Evolutionary conservation across 148 eudicot genomes (phyloP).

Genomic region (Hydrangea macrophylla): DNA sequence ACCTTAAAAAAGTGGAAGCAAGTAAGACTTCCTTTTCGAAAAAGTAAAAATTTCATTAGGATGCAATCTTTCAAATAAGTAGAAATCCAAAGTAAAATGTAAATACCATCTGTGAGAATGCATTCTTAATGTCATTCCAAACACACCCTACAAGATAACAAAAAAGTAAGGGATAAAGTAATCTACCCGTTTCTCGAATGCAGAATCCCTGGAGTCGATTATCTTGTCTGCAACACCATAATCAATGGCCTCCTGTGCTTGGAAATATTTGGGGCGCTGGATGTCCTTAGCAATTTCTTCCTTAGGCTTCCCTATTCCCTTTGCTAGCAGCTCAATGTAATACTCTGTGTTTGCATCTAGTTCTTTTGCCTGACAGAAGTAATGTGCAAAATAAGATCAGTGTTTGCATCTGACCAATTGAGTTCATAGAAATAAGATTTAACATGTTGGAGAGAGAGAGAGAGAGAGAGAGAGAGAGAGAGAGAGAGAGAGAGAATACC

Average conservation of each 20-base stretch:
- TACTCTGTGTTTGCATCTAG: slow-evolving; percentile 62
- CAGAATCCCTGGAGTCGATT: slow-evolving; percentile 45
- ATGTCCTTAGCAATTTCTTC: slow-evolving; percentile 73
- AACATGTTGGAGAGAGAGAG: slow-evolving; percentile 15
- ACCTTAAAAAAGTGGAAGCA: too few relatives aligned
- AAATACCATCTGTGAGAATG: too few relatives aligned
- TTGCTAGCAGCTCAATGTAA: slow-evolving; percentile 69
- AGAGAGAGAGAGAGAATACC: slow-evolving; percentile 37
- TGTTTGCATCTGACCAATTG: too few relatives aligned
- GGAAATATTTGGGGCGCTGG: slow-evolving; percentile 54
- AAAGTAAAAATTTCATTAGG: too few relatives aligned
- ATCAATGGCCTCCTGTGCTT: slow-evolving; percentile 72
- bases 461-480: slow-evolving; percentile 12
- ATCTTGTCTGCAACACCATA: slow-evolving; percentile 89
- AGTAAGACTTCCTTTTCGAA: too few relatives aligned
- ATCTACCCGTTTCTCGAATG: slow-evolving; percentile 61
- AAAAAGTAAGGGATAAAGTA: too few relatives aligned
- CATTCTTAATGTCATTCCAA: too few relatives aligned
- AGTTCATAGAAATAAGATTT: too few relatives aligned
- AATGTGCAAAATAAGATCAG: background rate
- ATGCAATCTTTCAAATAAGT: too few relatives aligned
- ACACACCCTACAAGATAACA: too few relatives aligned
- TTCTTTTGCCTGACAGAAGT: slow-evolving; percentile 60
- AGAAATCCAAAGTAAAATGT: background rate
- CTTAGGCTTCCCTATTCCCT: slow-evolving; percentile 79